Percentiles rank a stretch among this genome's conserved stretches.
Evolutionary conservation across 257 asterid species (phyloP).

Genomic region (Solanum sitiens): DNA sequence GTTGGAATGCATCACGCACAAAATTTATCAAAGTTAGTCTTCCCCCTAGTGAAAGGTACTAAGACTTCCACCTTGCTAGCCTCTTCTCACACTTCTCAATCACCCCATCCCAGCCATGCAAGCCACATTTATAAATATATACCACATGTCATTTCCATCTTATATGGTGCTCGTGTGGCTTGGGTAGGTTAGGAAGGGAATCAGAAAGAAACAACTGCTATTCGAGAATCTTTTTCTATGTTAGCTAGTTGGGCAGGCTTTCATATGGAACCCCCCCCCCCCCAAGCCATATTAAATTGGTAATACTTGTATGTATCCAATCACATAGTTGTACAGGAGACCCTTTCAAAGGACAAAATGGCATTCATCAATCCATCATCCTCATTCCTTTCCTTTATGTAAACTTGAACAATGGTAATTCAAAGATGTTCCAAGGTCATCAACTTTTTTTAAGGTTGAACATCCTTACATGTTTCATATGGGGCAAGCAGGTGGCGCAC

Average conservation of each 20-base stretch:
- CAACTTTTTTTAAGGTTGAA: not conserved
- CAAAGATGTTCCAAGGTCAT: not conserved
- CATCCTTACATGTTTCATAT: not conserved
- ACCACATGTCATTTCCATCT: not conserved
- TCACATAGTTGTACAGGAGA: not conserved
- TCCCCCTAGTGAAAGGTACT: too few species aligned
- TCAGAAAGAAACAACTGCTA: not conserved
- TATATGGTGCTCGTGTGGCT: not conserved
- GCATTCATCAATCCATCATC: not conserved
- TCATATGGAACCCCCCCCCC: not conserved
- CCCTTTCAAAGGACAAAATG: not conserved
- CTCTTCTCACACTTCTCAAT: too few species aligned
- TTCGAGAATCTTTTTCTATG: not conserved
- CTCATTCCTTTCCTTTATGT: not conserved
- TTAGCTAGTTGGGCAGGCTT: not conserved
- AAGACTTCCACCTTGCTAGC: too few species aligned
- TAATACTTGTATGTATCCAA: not conserved
- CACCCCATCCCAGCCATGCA: not conserved
- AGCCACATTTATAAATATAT: not conserved
- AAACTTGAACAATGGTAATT: not conserved
- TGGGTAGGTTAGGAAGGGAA: not conserved
- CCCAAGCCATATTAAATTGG: not conserved
- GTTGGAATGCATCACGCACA: too few species aligned
- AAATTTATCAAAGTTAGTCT: too few species aligned
- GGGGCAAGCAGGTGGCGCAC: not conserved